A percentile compares a stretch with the other conserved stretches of the same genome.
These are phyloP conservation scores for Stachybotrys chartarum DNA, from an alignment of 2,329 filamentous ascomycete species.

Conservation along the genomic window DNA sequence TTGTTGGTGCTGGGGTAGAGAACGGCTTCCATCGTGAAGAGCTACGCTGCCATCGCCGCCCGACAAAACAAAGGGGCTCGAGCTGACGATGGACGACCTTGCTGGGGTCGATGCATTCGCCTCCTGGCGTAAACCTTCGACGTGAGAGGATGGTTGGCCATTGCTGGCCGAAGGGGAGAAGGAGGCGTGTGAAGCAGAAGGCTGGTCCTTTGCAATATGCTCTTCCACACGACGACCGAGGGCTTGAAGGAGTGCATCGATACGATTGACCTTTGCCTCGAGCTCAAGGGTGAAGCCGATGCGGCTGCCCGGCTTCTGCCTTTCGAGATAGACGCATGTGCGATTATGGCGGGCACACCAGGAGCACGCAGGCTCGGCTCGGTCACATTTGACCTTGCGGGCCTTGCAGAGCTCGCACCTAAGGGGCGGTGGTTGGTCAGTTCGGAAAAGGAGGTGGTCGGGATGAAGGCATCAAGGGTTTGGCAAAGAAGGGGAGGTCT, in stretches of 20 bases:
- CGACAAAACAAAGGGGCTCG: slow-evolving; percentile 1
- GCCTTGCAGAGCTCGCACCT: slow-evolving; percentile 39
- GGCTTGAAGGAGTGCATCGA: slow-evolving; percentile 37
- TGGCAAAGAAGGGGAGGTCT: background rate
- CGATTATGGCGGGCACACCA: slow-evolving; percentile 65
- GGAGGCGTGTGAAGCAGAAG: slow-evolving; percentile 8
- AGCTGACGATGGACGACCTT: slow-evolving; percentile 1
- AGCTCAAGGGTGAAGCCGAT: slow-evolving; percentile 57
- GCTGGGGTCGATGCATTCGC: background rate
- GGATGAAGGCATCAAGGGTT: background rate
- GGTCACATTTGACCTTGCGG: slow-evolving; percentile 41
- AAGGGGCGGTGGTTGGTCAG: slow-evolving; percentile 1
- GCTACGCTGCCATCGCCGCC: background rate
- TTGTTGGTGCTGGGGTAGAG: slow-evolving; percentile 3
- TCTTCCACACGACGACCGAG: slow-evolving; percentile 34
- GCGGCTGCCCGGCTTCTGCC: slow-evolving; percentile 61
- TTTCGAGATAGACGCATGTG: slow-evolving; percentile 60
- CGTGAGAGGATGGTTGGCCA: slow-evolving; percentile 23
- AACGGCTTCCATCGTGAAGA: background rate
- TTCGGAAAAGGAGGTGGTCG: background rate
- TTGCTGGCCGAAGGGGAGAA: slow-evolving; percentile 26
- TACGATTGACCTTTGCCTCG: slow-evolving; percentile 45
- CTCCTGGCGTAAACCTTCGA: slow-evolving; percentile 13
- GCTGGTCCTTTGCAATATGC: slow-evolving; percentile 29
- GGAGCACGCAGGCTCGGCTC: slow-evolving; percentile 54